Evolutionary conservation across 352 stramenopile genomes (phyloP).

Genomic region (Pythium aristosporum): DNA sequence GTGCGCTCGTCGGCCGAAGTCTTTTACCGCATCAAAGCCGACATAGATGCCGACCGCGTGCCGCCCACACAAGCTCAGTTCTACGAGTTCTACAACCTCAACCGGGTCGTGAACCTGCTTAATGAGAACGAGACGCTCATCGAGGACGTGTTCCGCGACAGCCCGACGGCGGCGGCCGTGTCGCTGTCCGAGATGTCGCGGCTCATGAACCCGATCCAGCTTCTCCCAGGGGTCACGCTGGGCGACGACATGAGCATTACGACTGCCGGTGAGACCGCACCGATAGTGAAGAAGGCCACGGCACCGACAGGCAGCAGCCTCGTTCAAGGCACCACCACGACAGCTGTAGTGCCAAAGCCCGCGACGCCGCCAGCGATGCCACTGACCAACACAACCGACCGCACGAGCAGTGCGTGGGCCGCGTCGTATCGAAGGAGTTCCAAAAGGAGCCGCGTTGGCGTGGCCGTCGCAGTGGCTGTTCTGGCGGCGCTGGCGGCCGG

Average conservation of each 20-base stretch:
- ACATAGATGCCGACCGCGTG: conserved; percentile 20
- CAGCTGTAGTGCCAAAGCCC: neutral
- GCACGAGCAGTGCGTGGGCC: neutral
- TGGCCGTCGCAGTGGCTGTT: neutral
- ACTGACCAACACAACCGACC: neutral
- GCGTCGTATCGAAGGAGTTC: no score
- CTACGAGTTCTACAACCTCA: conserved; percentile 37
- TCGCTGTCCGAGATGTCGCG: conserved; percentile 33
- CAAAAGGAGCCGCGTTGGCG: neutral
- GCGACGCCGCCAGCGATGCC: neutral
- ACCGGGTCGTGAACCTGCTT: conserved; percentile 32
- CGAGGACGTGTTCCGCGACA: conserved; percentile 22
- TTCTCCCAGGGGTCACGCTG: conserved; percentile 21
- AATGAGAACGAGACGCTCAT: conserved; percentile 32
- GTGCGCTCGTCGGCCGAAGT: conserved; percentile 27
- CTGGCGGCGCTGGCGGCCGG: neutral
- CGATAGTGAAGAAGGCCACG: neutral
- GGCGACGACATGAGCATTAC: conserved; percentile 13
- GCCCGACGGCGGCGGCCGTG: conserved; percentile 15
- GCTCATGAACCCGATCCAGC: conserved; percentile 32
- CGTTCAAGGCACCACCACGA: no score
- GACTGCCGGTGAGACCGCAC: no score
- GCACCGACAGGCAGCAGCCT: no score
- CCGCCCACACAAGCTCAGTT: conserved; percentile 31
- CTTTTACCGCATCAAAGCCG: conserved; percentile 29